A percentile compares a stretch with the other conserved stretches of the same genome.
Conservation (phyloP, 345 rosid genomes). For the Chamaenerion angustifolium region DNA sequence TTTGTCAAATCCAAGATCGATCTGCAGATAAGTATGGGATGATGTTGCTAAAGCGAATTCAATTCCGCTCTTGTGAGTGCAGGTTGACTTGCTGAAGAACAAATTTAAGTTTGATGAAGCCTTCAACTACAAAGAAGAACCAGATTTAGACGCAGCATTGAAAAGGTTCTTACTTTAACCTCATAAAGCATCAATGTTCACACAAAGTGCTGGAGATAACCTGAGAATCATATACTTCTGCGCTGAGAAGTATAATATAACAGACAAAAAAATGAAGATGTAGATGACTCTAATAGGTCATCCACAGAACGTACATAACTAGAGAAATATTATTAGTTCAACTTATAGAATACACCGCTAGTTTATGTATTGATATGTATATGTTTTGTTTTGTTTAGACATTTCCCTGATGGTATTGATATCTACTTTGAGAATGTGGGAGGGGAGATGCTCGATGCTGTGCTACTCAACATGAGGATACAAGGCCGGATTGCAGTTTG, state of each 20-base stretch:
- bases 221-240: too few relatives aligned
- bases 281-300: too few relatives aligned
- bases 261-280: too few relatives aligned
- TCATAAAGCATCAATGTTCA: not conserved
- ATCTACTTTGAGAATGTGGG: conserved; percentile 23
- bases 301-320: too few relatives aligned
- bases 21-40: too few relatives aligned
- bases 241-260: too few relatives aligned
- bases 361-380: not conserved
- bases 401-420: conserved; percentile 14
- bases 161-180: conserved; percentile 20
- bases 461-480: conserved; percentile 18
- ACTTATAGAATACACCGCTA: too few relatives aligned
- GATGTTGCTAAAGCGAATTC: not conserved
- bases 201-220: too few relatives aligned
- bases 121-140: conserved; percentile 45
- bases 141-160: conserved; percentile 20
- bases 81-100: conserved; percentile 33
- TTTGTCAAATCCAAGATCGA: too few relatives aligned
- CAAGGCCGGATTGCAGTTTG: conserved; percentile 15
- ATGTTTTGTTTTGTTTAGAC: conserved; percentile 2
- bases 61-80: not conserved
- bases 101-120: conserved; percentile 43
- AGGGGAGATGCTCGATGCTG: conserved; percentile 21
- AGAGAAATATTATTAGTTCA: too few relatives aligned